Percentiles rank a stretch among this genome's conserved stretches.
Evolutionary conservation across 1,284 basidiomycete species (phyloP).

Genomic region (Papiliotrema terrestris): DNA sequence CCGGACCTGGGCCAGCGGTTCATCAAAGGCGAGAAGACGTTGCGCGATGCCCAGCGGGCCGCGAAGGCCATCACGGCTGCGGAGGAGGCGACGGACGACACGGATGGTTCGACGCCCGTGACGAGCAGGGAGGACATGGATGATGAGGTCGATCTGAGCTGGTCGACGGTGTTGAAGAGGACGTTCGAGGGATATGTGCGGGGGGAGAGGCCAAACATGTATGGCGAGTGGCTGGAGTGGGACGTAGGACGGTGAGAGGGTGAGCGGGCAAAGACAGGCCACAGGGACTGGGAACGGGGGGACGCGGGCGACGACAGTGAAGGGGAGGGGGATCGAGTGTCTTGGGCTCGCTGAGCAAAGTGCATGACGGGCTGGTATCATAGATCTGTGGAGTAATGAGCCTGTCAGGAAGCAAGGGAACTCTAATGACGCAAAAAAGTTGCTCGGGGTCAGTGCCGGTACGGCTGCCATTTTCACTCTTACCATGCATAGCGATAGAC

Average conservation of each 20-base stretch:
- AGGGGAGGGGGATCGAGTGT: not conserved
- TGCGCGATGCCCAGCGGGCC: constrained; percentile 43
- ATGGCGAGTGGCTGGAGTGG: constrained; percentile 68
- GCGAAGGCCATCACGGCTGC: constrained; percentile 23
- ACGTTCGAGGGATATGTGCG: constrained; percentile 86
- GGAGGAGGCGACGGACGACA: constrained; percentile 18
- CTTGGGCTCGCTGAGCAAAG: not conserved
- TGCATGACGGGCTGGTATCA: too few relatives aligned
- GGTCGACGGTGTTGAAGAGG: constrained; percentile 84
- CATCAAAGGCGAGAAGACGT: constrained; percentile 63
- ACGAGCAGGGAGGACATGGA: constrained; percentile 36
- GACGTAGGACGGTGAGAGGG: constrained; percentile 1
- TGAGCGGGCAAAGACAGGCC: not conserved
- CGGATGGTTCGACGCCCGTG: constrained; percentile 14
- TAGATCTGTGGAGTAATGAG: too few relatives aligned
- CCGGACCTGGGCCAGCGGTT: constrained; percentile 84
- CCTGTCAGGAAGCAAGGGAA: too few relatives aligned
- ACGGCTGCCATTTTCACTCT: too few relatives aligned
- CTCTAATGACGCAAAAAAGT: too few relatives aligned
- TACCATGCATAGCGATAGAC: not conserved
- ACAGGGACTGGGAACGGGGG: not conserved
- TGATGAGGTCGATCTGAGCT: constrained; percentile 71
- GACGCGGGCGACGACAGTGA: too few relatives aligned
- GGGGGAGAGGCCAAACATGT: constrained; percentile 85
- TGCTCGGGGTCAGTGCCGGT: too few relatives aligned